These are phyloP conservation scores for Exophiala sp. DNA, from an alignment of 2,329 filamentous ascomycete genomes.

Conservation along the genomic window DNA sequence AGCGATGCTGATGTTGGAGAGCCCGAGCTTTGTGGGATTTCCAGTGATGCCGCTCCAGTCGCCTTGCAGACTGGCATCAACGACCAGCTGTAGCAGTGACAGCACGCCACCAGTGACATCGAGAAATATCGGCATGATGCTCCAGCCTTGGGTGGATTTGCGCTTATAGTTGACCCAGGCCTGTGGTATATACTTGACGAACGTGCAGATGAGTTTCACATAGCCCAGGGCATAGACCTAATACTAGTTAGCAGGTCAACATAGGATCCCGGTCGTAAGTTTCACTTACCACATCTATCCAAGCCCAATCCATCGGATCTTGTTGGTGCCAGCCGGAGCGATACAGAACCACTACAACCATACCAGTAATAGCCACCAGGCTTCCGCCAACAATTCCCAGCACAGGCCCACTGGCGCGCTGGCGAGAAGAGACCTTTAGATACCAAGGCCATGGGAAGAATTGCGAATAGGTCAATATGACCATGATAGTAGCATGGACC, in stretches of 20 bases:
- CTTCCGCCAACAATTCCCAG: slow-evolving; percentile 65
- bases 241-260: slow-evolving; percentile 20
- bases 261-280: slow-evolving; percentile 32
- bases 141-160: slow-evolving; percentile 81
- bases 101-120: slow-evolving; percentile 77
- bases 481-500: slow-evolving; percentile 69
- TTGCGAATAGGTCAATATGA: slow-evolving; percentile 68
- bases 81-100: slow-evolving; percentile 71
- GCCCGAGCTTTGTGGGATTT: slow-evolving; percentile 82
- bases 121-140: slow-evolving; percentile 74
- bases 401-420: slow-evolving; percentile 56
- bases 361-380: slow-evolving; percentile 41
- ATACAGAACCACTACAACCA: slow-evolving; percentile 40
- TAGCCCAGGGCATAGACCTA: slow-evolving; percentile 68
- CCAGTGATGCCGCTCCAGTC: slow-evolving; percentile 90
- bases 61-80: slow-evolving; percentile 76
- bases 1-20: slow-evolving; percentile 77
- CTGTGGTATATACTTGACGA: slow-evolving; percentile 91
- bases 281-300: slow-evolving; percentile 56
- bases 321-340: slow-evolving; percentile 40
- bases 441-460: slow-evolving; percentile 69
- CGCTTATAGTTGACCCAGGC: slow-evolving; percentile 76
- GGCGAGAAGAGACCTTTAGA: slow-evolving; percentile 55
- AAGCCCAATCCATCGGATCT: slow-evolving; percentile 51
- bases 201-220: slow-evolving; percentile 79